Evolutionary conservation across 1,139 yeast species (phyloP).

Genomic region (Entelexis sorbosivorans): DNA sequence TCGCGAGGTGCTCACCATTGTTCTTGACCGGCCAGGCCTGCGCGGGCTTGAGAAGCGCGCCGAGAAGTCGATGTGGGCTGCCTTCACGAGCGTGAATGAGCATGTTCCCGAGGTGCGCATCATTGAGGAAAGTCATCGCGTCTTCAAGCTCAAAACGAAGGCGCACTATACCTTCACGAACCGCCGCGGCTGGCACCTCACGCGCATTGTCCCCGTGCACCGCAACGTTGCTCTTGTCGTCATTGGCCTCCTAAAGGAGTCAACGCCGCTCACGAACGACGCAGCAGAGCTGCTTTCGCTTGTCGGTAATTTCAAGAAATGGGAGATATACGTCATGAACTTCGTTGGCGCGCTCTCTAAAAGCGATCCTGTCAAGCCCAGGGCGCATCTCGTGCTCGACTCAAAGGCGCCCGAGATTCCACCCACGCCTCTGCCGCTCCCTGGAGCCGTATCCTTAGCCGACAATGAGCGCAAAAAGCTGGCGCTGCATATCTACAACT

Average conservation of each 20-base stretch:
- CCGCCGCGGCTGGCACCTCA: conserved; percentile 9
- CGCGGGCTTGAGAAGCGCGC: conserved; percentile 11
- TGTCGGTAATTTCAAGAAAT: conserved; percentile 1
- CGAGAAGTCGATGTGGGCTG: conserved; percentile 13
- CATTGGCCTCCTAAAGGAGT: background rate
- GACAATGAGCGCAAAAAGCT: background rate
- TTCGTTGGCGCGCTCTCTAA: conserved; percentile 17
- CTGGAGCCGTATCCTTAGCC: conserved; percentile 4
- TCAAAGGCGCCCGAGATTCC: conserved; percentile 14
- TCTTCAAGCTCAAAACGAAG: conserved; percentile 9
- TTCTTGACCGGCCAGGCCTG: conserved; percentile 13
- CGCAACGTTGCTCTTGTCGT: conserved; percentile 10
- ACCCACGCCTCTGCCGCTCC: conserved; percentile 5
- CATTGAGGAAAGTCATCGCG: conserved; percentile 17
- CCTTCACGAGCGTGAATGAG: conserved; percentile 7
- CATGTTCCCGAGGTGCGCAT: conserved; percentile 12
- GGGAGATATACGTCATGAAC: conserved; percentile 14
- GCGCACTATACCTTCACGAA: conserved; percentile 9
- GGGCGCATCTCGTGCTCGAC: conserved; percentile 6
- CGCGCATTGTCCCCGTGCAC: conserved; percentile 4
- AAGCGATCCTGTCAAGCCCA: conserved; percentile 10
- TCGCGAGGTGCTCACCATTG: conserved; percentile 1
- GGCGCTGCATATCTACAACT: conserved; percentile 6
- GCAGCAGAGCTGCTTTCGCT: background rate
- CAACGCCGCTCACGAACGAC: background rate